These are phyloP conservation scores for Zygnema circumcarinatum DNA, from an alignment of 139 green algal genomes.

Conservation along the genomic window DNA sequence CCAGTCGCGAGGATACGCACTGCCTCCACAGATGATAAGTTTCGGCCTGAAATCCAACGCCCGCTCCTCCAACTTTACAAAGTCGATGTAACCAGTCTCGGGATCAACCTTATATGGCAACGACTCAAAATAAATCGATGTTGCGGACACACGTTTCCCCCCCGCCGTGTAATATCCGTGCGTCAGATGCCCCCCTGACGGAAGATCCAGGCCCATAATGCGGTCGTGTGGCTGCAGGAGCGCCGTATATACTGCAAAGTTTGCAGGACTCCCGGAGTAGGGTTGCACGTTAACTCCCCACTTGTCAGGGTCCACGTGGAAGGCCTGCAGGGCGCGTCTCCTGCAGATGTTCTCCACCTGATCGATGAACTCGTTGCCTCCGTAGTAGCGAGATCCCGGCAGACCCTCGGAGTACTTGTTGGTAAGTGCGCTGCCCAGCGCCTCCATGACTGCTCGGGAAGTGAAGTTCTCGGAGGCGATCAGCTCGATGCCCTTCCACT, in stretches of 20 bases:
- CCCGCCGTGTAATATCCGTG: slow-evolving; percentile 91
- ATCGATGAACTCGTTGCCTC: slow-evolving; percentile 88
- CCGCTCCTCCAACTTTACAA: slow-evolving; percentile 85
- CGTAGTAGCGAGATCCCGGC: slow-evolving; percentile 89
- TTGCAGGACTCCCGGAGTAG: slow-evolving; percentile 86
- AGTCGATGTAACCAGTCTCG: slow-evolving; percentile 82
- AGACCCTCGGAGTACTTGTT: slow-evolving; percentile 99
- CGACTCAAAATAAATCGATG: slow-evolving; percentile 86
- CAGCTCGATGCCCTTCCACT: slow-evolving; percentile 96
- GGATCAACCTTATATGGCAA: slow-evolving; percentile 83
- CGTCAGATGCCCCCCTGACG: slow-evolving; percentile 83
- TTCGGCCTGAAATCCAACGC: slow-evolving; percentile 85
- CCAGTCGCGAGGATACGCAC: slow-evolving; percentile 86
- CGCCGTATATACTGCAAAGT: slow-evolving; percentile 93
- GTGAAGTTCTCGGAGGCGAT: slow-evolving; percentile 99
- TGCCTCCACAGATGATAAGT: slow-evolving; percentile 85
- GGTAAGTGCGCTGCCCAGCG: slow-evolving; percentile 91
- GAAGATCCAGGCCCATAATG: slow-evolving; percentile 90
- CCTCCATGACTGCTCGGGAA: slow-evolving; percentile 89
- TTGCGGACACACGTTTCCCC: slow-evolving; percentile 86
- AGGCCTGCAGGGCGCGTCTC: slow-evolving; percentile 77
- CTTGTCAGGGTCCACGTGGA: slow-evolving; percentile 67
- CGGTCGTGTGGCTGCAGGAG: slow-evolving; percentile 84
- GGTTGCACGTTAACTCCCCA: slow-evolving; percentile 92
- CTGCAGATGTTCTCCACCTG: slow-evolving; percentile 79